Evolutionary conservation across 2,329 filamentous ascomycete genomes (phyloP).

Genomic region (Cordyceps militaris): DNA sequence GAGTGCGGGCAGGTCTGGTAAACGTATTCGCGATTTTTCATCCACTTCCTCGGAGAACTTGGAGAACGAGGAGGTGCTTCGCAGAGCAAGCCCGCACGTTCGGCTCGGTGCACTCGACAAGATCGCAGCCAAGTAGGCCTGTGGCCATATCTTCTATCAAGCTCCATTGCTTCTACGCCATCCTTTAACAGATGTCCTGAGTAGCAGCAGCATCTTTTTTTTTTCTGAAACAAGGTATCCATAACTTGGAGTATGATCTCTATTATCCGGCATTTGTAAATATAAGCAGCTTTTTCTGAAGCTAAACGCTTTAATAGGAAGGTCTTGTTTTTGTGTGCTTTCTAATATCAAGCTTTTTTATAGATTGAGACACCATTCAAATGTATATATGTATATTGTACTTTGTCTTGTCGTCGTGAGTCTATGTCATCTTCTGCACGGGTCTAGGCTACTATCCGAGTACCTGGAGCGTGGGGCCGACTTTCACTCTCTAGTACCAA

Average conservation of each 20-base stretch:
- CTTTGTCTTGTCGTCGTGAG: neutral
- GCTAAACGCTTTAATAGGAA: neutral
- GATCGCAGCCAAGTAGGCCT: neutral
- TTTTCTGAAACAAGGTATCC: neutral
- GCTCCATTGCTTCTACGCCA: neutral
- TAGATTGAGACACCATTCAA: neutral
- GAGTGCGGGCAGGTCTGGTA: constrained; percentile 30
- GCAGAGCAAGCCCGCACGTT: constrained; percentile 22
- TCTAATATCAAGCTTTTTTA: neutral
- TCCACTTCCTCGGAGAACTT: constrained; percentile 38
- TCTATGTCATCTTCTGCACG: neutral
- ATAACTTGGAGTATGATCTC: neutral
- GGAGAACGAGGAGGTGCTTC: constrained; percentile 41
- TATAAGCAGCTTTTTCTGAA: neutral
- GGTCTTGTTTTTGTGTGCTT: neutral
- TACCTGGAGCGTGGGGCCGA: neutral
- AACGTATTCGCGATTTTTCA: constrained; percentile 41
- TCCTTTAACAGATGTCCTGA: neutral
- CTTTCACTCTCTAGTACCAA: constrained; percentile 58
- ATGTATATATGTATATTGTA: neutral
- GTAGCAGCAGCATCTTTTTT: neutral
- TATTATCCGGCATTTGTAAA: neutral
- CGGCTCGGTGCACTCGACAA: constrained; percentile 18
- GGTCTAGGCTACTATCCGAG: constrained; percentile 5
- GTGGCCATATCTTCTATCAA: neutral